Conservation (phyloP, 2,329 filamentous ascomycete species). For the Exophiala mesophila region DNA sequence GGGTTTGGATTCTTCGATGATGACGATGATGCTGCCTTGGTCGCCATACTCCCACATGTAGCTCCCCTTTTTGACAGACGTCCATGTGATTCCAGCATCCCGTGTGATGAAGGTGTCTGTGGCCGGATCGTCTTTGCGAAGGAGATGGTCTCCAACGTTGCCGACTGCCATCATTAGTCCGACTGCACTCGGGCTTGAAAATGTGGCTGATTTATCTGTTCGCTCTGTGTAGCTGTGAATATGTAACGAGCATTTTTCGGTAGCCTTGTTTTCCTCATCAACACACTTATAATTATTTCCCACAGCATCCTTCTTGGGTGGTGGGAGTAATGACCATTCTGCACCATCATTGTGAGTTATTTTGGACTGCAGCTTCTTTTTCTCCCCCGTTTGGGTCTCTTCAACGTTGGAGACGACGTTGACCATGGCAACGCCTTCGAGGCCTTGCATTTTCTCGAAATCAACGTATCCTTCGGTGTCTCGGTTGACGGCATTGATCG, state of each 20-base stretch:
- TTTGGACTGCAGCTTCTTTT: constrained; percentile 79
- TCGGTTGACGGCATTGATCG: constrained; percentile 74
- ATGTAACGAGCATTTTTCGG: constrained; percentile 74
- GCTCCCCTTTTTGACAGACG: constrained; percentile 74
- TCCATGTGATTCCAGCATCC: constrained; percentile 89
- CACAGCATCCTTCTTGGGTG: constrained; percentile 66
- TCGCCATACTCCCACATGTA: constrained; percentile 96
- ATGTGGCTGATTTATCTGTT: constrained; percentile 73
- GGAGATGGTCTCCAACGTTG: constrained; percentile 75
- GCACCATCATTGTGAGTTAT: constrained; percentile 97
- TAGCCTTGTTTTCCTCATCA: constrained; percentile 48
- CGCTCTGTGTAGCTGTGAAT: constrained; percentile 95
- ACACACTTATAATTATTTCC: constrained; percentile 68
- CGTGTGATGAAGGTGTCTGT: constrained; percentile 88
- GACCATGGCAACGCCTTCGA: constrained; percentile 84
- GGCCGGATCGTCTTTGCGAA: constrained; percentile 64
- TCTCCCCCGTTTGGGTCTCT: constrained; percentile 55
- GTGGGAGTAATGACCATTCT: constrained; percentile 71
- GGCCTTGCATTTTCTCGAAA: constrained; percentile 88
- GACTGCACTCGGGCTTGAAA: constrained; percentile 79
- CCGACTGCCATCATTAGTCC: constrained; percentile 88
- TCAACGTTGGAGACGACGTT: constrained; percentile 76
- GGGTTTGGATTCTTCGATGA: constrained; percentile 66
- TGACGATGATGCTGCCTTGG: constrained; percentile 85
- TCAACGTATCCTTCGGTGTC: constrained; percentile 76